Base-by-base conservation (phyloP, 2,329 filamentous ascomycete species). In the Ophidiomyces ophidiicola region DNA sequence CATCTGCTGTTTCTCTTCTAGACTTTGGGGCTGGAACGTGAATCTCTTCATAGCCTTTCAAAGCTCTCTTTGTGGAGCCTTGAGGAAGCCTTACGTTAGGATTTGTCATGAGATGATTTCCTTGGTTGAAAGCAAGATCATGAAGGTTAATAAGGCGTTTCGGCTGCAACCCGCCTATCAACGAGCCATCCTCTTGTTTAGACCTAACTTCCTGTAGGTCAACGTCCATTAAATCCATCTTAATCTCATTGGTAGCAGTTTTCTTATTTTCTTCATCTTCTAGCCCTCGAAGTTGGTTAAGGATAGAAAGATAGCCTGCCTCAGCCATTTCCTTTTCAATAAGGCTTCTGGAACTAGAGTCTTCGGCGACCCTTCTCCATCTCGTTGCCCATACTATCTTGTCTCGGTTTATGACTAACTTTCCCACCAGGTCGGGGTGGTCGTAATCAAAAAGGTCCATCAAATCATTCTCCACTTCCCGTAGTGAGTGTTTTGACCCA, bases 101-200 rank as follows among this genome's bases (percentile, higher is more conserved):
- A 53, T 98, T 98, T n/a, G 90, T 96, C 88, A 96, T 98, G 30
- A 98, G 71, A 66, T 98, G 90, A 53, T 96, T 98, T 38, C 90
- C 90, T 62, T 96, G 88, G 51, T 96, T 90, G 56, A 98, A 98
- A 26, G 94, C 74, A 23, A 98, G 74, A 53, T 96, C 96, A 42
- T 98, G 88, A 36, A 98, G 69, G 56, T 96, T 96, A 58, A 98
- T 85, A 31, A 85, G 66, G 55, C 83, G 84, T 49, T 79, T 79
- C 2, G 92, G 90, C 53, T 90, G 82, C 25, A 98, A 68, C 10
- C 85, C 86, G 39, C 87, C 84, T 21, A 86, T 71, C 14, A 94
- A 66, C 37, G 74, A 73, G 36, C 78, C 79, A 34, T 85, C 81
- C 19, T 65, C 61, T 15, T 66, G 58, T 32, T 71, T 71, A 45